Evolutionary conservation across 805 yeast genomes (phyloP).

Genomic region (Candida morakotiae): DNA sequence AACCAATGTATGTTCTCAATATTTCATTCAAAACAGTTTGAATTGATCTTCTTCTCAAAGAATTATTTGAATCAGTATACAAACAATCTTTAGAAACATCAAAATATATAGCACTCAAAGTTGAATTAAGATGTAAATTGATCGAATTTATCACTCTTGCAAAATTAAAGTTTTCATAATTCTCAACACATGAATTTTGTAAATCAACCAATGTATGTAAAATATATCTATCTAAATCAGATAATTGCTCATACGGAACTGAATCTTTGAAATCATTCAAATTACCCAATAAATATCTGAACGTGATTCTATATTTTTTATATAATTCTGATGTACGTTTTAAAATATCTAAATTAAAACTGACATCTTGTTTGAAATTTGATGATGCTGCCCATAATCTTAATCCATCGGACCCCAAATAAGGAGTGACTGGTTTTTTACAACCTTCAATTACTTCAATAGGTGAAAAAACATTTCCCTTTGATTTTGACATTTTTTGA

Average conservation of each 20-base stretch:
- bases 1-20: slow-evolving; percentile 56
- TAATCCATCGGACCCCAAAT: slow-evolving; percentile 86
- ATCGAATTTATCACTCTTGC: slow-evolving; percentile 64
- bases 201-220: slow-evolving; percentile 52
- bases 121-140: slow-evolving; percentile 68
- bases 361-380: slow-evolving; percentile 78
- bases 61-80: slow-evolving; percentile 58
- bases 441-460: slow-evolving; percentile 61
- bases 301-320: slow-evolving; percentile 79
- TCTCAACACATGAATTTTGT: slow-evolving; percentile 33
- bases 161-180: slow-evolving; percentile 60
- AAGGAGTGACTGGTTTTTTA: slow-evolving; percentile 41
- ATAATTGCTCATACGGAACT: slow-evolving; percentile 34
- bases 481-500: slow-evolving; percentile 88
- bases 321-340: slow-evolving; percentile 74
- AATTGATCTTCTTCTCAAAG: slow-evolving; percentile 50
- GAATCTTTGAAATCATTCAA: slow-evolving; percentile 39
- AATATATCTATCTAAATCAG: slow-evolving; percentile 56
- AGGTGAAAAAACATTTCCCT: slow-evolving; percentile 80
- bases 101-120: slow-evolving; percentile 79
- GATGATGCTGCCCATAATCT: slow-evolving; percentile 88
- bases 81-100: slow-evolving; percentile 82
- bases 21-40: slow-evolving; percentile 66
- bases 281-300: slow-evolving; percentile 79
- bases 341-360: slow-evolving; percentile 67